Base-by-base conservation (phyloP, 1,284 basidiomycete genomes). In the Thecaphora frezii region DNA sequence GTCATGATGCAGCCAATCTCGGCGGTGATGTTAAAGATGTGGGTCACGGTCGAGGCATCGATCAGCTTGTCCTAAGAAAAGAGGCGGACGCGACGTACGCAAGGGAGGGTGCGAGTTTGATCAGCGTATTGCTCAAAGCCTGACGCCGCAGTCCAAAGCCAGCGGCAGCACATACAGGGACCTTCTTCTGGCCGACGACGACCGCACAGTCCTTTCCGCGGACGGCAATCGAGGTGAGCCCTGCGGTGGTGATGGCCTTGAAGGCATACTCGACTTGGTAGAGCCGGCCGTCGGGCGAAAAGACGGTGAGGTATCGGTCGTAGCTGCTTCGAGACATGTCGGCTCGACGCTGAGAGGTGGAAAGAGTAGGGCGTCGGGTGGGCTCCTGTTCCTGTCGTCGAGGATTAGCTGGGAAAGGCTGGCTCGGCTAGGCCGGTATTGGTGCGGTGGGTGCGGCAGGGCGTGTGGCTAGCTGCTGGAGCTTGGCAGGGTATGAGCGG, bases 1-100 rank as follows among this genome's bases (percentile, higher is more conserved):
- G 93, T 97, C 87, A 98, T 90, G 48, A 97, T 96, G 78, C 93
- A 97, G 44, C 96, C 96, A 66, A 99, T 98, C 2, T 88, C 89
- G 2, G 93, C 91, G 0, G 94, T 97, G 66, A 99, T 89, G 80
- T 91, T 89, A 82, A 93, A 98, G 44, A 99, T 84, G 81, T 97
- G 94, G 12, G 96, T 96, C 68, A 99, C 87, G 13, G 91, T 96
- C 19, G 87, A 87, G 40, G 96, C 88, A 81, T 98, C 93, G 63
- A 99, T 87, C 47, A 99, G 88, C 83, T 98, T 98, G 84, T 99
- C 94, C 92, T 97, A 70, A 33, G 44, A n/a, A n/a, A n/a, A 30
- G 48, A 39, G 25, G 28, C 16, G 16, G 33, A 28, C 41, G 24
- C 21, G 47, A 14, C 7, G 28, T 13, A 18, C 36, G n/a, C 3